These are phyloP conservation scores for Lentinula aciculospora DNA, from an alignment of 768 basidiomycete genomes.

Conservation along the genomic window DNA sequence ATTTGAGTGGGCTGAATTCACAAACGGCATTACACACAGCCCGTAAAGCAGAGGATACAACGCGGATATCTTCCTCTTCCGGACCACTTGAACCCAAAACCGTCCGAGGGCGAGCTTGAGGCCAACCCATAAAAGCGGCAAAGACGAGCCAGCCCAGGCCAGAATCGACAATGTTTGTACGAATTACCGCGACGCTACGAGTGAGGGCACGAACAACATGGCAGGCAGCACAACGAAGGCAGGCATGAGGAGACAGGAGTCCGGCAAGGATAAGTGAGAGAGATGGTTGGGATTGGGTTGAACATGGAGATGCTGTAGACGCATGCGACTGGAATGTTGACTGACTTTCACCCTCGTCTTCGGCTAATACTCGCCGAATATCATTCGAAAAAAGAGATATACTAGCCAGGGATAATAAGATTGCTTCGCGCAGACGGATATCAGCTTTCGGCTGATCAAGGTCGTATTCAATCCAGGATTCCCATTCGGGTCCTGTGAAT, in stretches of 20 bases:
- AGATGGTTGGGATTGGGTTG: neutral
- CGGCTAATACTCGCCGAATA: constrained; percentile 63
- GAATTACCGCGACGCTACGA: constrained; percentile 71
- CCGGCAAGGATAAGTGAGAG: constrained; percentile 48
- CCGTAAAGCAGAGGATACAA: constrained; percentile 63
- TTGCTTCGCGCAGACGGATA: constrained; percentile 64
- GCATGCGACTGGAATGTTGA: constrained; percentile 6
- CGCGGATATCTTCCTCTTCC: constrained; percentile 57
- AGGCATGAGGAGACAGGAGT: constrained; percentile 57
- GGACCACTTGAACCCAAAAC: constrained; percentile 12
- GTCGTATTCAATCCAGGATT: constrained; percentile 41
- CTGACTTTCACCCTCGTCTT: constrained; percentile 43
- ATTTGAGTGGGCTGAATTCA: constrained; percentile 77
- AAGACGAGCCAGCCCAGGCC: constrained; percentile 73
- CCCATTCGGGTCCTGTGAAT: constrained; percentile 4
- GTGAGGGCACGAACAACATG: constrained; percentile 80
- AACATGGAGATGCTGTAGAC: neutral
- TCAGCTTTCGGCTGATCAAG: constrained; percentile 61
- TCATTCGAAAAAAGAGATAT: constrained; percentile 70
- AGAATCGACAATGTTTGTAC: constrained; percentile 82
- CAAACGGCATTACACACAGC: constrained; percentile 84
- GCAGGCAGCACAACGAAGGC: constrained; percentile 82
- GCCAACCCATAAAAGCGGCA: constrained; percentile 34
- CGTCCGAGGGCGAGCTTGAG: constrained; percentile 6
- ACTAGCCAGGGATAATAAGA: constrained; percentile 67